phyloP scores from a whole-genome alignment of 2,329 filamentous ascomycete species.

The Magnaporthiopsis poae region DNA sequence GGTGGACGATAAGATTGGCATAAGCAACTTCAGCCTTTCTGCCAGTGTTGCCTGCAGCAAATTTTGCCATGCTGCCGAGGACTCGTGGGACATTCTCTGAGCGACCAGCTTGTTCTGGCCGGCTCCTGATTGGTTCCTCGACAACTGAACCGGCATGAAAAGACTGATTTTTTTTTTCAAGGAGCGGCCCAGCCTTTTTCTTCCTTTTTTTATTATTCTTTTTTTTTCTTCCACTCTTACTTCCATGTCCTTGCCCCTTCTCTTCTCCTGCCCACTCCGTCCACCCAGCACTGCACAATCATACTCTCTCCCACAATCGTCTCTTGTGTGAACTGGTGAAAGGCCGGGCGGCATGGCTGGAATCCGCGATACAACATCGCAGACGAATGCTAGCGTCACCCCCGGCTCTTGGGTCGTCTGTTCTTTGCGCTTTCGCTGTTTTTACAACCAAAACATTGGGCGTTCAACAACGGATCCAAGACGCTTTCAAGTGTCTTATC shows the following conservation, averaged over 20 bases:
- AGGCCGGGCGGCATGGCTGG: slow-evolving; percentile 23
- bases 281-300: not conserved
- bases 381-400: slow-evolving; percentile 17
- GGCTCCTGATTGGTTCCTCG: not conserved
- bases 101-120: not conserved
- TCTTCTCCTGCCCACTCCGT: not conserved
- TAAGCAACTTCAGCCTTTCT: slow-evolving; percentile 95
- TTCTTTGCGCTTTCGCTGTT: slow-evolving; percentile 65
- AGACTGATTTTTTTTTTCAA: not conserved
- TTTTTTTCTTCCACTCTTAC: slow-evolving; percentile 10
- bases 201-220: slow-evolving; percentile 9
- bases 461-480: slow-evolving; percentile 69
- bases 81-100: slow-evolving; percentile 89
- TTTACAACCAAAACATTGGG: slow-evolving; percentile 77
- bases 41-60: slow-evolving; percentile 98
- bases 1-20: slow-evolving; percentile 94
- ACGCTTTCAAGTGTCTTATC: slow-evolving; percentile 43
- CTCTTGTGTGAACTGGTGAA: not conserved
- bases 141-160: not conserved
- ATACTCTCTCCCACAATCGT: not conserved
- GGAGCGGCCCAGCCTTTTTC: slow-evolving; percentile 1
- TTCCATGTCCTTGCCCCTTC: not conserved
- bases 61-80: slow-evolving; percentile 96
- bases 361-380: slow-evolving; percentile 66
- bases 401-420: slow-evolving; percentile 48